Percentiles rank a stretch among this genome's conserved stretches.
phyloP scores from a whole-genome alignment of 2,329 filamentous ascomycete species.

The Monilinia laxa region DNA sequence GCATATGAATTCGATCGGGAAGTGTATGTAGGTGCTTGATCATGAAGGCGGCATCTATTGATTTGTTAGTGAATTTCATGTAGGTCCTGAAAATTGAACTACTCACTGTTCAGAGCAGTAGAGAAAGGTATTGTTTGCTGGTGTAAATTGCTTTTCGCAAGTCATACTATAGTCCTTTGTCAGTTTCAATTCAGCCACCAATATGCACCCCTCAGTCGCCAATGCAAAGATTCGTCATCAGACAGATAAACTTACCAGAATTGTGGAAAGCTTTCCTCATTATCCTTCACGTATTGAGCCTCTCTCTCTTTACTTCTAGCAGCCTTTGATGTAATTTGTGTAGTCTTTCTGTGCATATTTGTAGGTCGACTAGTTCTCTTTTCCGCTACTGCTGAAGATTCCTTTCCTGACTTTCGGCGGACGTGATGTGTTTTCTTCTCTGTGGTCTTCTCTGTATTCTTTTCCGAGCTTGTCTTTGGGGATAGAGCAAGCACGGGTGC shows the following conservation, averaged over 20 bases:
- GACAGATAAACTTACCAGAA: slow-evolving; percentile 52
- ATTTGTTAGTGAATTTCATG: slow-evolving; percentile 4
- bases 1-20: slow-evolving; percentile 31
- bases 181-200: slow-evolving; percentile 26
- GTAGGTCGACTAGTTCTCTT: slow-evolving; percentile 33
- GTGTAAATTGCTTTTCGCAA: slow-evolving; percentile 65
- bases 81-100: neutral
- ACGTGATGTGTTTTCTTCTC: slow-evolving; percentile 25
- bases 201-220: slow-evolving; percentile 41
- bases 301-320: slow-evolving; percentile 24
- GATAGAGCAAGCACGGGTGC: slow-evolving; percentile 28
- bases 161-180: slow-evolving; percentile 53
- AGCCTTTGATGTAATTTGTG: slow-evolving; percentile 30
- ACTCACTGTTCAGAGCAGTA: slow-evolving; percentile 65
- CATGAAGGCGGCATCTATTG: slow-evolving; percentile 36
- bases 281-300: slow-evolving; percentile 43
- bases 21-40: slow-evolving; percentile 31
- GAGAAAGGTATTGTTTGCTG: slow-evolving; percentile 55
- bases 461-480: slow-evolving; percentile 30
- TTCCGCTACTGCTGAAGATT: slow-evolving; percentile 29
- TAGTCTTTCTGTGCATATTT: slow-evolving; percentile 27
- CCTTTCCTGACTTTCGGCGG: slow-evolving; percentile 36
- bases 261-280: slow-evolving; percentile 63
- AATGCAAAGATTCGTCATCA: slow-evolving; percentile 2
- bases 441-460: slow-evolving; percentile 25